Evolutionary conservation across 306 rosid genomes (phyloP).

Genomic region (Quercus bicolor): DNA sequence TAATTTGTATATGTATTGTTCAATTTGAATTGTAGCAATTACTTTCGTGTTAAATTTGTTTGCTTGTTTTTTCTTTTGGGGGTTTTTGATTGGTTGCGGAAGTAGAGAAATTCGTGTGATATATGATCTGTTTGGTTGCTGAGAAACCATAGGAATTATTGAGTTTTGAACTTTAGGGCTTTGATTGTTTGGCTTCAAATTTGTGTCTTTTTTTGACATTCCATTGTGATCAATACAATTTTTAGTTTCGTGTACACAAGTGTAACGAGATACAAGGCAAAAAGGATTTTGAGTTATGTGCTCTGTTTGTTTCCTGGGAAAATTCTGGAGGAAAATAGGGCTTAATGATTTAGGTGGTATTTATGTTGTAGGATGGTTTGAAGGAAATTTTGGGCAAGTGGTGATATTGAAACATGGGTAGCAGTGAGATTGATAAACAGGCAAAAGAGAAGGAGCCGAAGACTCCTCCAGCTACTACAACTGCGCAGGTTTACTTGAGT

Average conservation of each 20-base stretch:
- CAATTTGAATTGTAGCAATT: not conserved
- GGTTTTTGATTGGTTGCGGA: not conserved
- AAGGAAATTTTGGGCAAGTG: conserved; percentile 26
- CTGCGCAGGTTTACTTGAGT: conserved; percentile 61
- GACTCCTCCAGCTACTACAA: conserved; percentile 49
- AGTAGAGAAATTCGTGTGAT: not conserved
- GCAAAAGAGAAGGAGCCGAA: conserved; percentile 72
- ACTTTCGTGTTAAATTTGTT: not conserved
- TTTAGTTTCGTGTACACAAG: not conserved
- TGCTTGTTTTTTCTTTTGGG: no score
- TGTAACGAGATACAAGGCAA: no score
- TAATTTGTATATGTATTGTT: not conserved
- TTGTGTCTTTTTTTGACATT: not conserved
- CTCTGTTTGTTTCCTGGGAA: not conserved
- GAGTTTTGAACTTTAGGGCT: not conserved
- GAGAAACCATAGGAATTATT: not conserved
- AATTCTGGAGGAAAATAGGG: conserved; percentile 1
- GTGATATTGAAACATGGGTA: conserved; percentile 56
- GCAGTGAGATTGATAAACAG: conserved; percentile 78
- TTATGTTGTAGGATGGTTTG: conserved; percentile 53
- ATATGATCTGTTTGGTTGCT: conserved; percentile 2
- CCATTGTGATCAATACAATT: not conserved
- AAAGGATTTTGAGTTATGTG: conserved; percentile 2
- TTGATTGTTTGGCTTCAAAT: not conserved
- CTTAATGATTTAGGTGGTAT: conserved; percentile 33